phyloP scores from a whole-genome alignment of 177 flowering plant species.

The Vitis hybrid region DNA sequence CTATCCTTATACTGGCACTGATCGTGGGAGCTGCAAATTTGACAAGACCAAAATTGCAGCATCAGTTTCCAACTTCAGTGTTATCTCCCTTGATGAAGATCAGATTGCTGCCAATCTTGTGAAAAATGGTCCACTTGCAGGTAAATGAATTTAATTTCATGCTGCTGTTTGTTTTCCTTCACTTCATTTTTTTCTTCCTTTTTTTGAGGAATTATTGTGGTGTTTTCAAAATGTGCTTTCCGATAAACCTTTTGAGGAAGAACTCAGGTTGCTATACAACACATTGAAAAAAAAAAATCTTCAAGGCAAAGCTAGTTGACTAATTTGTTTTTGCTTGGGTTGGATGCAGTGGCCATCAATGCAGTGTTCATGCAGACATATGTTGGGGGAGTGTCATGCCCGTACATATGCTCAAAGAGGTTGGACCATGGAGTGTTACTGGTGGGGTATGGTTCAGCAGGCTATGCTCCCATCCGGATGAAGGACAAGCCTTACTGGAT shows the following conservation, averaged over 20 bases:
- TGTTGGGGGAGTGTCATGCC: constrained; percentile 73
- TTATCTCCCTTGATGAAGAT: constrained; percentile 86
- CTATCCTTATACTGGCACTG: constrained; percentile 91
- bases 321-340: constrained; percentile 1
- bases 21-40: constrained; percentile 77
- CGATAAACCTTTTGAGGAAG: too few relatives aligned
- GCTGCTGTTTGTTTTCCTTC: background rate
- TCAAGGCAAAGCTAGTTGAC: too few relatives aligned
- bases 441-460: constrained; percentile 64
- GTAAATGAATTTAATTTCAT: constrained; percentile 25
- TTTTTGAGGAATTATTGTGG: background rate
- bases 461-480: constrained; percentile 41
- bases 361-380: constrained; percentile 77
- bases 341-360: constrained; percentile 69
- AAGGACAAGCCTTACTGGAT: constrained; percentile 54
- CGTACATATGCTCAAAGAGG: constrained; percentile 57
- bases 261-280: too few relatives aligned
- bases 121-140: constrained; percentile 92
- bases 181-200: background rate
- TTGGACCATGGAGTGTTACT: constrained; percentile 68
- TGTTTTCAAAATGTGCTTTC: background rate
- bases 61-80: constrained; percentile 83
- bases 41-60: constrained; percentile 88
- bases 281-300: background rate
- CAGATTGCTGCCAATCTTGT: constrained; percentile 98